phyloP scores from a whole-genome alignment of 2,329 filamentous ascomycete genomes.

The Bipolaris oryzae region DNA sequence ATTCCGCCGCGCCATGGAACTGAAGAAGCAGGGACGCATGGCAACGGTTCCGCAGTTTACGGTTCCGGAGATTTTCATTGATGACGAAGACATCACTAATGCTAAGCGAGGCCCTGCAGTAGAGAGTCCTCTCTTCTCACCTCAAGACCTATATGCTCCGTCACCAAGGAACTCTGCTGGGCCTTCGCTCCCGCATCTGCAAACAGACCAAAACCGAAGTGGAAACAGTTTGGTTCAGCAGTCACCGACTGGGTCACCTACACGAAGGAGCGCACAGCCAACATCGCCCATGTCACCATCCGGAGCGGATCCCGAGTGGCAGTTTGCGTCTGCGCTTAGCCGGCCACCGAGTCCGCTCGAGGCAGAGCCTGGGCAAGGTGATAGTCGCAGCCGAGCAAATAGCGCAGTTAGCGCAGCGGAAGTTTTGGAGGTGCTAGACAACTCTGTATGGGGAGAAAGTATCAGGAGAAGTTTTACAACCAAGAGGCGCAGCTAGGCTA shows the following conservation, averaged over 20 bases:
- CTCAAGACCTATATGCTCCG: conserved; percentile 34
- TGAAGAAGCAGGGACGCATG: conserved; percentile 75
- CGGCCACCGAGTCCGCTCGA: conserved; percentile 47
- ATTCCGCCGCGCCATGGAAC: conserved; percentile 77
- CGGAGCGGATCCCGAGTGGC: conserved; percentile 49
- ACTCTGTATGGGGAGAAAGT: conserved; percentile 92
- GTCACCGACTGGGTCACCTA: conserved; percentile 45
- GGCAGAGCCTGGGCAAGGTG: conserved; percentile 33
- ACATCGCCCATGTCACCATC: conserved; percentile 39
- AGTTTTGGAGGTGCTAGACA: conserved; percentile 83
- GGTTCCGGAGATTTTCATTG: conserved; percentile 88
- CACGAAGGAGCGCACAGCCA: conserved; percentile 32
- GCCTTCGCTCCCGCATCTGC: conserved; percentile 34
- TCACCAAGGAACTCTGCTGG: conserved; percentile 32
- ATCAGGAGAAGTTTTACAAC: conserved; percentile 85
- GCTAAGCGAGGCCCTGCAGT: conserved; percentile 46
- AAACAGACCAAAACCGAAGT: conserved; percentile 35
- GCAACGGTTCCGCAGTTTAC: conserved; percentile 77
- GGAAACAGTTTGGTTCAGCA: conserved; percentile 49
- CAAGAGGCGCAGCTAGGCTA: conserved; percentile 49
- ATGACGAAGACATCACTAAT: conserved; percentile 69
- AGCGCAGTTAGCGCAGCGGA: conserved; percentile 76
- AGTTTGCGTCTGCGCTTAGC: conserved; percentile 53
- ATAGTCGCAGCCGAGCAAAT: conserved; percentile 65
- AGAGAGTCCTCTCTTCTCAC: conserved; percentile 43